Percentiles rank a stretch among this genome's conserved stretches.
phyloP scores from a whole-genome alignment of 257 asterid species.

The Leptodermis oblonga region DNA sequence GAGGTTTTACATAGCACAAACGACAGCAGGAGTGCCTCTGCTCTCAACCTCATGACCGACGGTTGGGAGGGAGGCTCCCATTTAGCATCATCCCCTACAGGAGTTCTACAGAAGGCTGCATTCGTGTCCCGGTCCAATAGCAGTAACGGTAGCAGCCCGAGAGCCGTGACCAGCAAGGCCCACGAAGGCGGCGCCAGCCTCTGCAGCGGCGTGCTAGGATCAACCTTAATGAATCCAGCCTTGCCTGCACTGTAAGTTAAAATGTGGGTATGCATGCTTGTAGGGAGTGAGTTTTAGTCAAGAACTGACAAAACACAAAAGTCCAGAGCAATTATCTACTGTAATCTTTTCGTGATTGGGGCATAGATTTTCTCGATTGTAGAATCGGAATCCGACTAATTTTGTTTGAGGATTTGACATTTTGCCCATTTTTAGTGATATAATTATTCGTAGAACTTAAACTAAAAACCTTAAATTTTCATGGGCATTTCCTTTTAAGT shows the following conservation, averaged over 20 bases:
- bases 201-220: constrained; percentile 33
- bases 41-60: constrained; percentile 51
- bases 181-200: constrained; percentile 47
- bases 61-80: constrained; percentile 62
- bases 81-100: constrained; percentile 71
- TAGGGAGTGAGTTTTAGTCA: neutral
- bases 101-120: constrained; percentile 72
- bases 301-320: constrained; percentile 12
- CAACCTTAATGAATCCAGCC: constrained; percentile 43
- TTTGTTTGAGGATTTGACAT: constrained; percentile 1
- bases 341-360: constrained; percentile 18
- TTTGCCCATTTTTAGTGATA: neutral
- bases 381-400: constrained; percentile 2
- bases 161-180: constrained; percentile 40
- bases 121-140: constrained; percentile 70
- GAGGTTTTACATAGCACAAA: constrained; percentile 65
- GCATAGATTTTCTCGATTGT: constrained; percentile 1
- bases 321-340: neutral
- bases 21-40: constrained; percentile 35
- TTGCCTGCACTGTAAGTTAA: constrained; percentile 39
- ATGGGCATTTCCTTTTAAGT: too few relatives aligned
- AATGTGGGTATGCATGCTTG: constrained; percentile 7
- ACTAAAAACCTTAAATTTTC: too few relatives aligned
- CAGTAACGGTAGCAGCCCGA: constrained; percentile 81
- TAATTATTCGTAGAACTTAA: too few relatives aligned